A percentile compares a stretch with the other conserved stretches of the same genome.
Evolutionary conservation across 164 flowering plant species (phyloP).

Genomic region (Taxillus chinensis): DNA sequence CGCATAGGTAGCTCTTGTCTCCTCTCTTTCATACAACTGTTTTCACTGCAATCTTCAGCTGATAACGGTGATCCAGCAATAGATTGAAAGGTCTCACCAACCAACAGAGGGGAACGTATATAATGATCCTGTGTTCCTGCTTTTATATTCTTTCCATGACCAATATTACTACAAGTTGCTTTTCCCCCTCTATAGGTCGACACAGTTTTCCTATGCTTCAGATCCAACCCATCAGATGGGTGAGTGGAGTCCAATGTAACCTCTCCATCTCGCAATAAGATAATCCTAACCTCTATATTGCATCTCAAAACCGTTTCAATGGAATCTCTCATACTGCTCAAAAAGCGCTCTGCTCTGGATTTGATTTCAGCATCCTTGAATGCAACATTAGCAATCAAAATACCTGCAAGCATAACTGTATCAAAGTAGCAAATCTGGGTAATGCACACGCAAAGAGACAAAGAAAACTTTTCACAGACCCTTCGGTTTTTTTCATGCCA

Average conservation of each 20-base stretch:
- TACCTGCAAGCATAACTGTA: conserved; percentile 45
- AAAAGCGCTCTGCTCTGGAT: conserved; percentile 77
- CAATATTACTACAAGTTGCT: conserved; percentile 3
- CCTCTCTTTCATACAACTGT: conserved; percentile 20
- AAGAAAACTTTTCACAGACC: no score
- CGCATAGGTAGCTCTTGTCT: conserved; percentile 46
- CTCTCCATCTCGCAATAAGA: conserved; percentile 35
- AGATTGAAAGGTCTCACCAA: conserved; percentile 15
- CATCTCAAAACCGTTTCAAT: conserved; percentile 66
- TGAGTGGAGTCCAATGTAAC: conserved; percentile 13
- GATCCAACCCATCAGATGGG: neutral
- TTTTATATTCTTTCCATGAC: conserved; percentile 13
- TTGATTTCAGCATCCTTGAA: conserved; percentile 54
- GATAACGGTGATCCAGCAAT: conserved; percentile 15
- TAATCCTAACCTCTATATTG: conserved; percentile 68
- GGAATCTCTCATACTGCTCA: conserved; percentile 85
- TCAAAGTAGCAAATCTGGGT: neutral
- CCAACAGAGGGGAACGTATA: conserved; percentile 11
- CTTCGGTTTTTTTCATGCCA: no score
- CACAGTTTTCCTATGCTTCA: neutral
- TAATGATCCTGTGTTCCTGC: conserved; percentile 22
- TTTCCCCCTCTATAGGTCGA: conserved; percentile 18
- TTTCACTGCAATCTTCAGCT: conserved; percentile 20
- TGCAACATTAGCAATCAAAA: conserved; percentile 57
- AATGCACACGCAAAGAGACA: no score